phyloP scores from a whole-genome alignment of 108 stramenopile species.

The Cyclotella baltica region DNA sequence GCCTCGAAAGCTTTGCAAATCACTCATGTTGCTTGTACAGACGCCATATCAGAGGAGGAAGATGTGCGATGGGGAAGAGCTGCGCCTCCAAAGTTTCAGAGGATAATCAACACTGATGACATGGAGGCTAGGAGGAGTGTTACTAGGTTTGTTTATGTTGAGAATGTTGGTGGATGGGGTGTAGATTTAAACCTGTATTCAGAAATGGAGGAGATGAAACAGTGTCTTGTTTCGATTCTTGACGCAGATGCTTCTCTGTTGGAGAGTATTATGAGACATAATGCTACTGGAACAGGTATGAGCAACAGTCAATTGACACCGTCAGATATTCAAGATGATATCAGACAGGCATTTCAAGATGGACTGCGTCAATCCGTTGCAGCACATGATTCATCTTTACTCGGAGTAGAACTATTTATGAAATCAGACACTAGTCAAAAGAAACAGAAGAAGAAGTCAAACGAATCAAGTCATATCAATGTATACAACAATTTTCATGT shows the following conservation, averaged over 20 bases:
- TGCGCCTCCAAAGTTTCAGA: conserved; percentile 85
- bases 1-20: conserved; percentile 55
- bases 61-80: conserved; percentile 67
- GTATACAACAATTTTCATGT: conserved; percentile 41
- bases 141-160: conserved; percentile 78
- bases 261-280: neutral
- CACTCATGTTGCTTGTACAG: conserved; percentile 53
- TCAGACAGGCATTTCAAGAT: conserved; percentile 47
- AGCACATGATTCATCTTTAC: neutral
- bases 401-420: conserved; percentile 46
- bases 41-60: neutral
- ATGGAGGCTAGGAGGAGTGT: conserved; percentile 51
- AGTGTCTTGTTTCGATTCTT: conserved; percentile 24
- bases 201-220: neutral
- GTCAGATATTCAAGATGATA: conserved; percentile 37
- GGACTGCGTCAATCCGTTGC: conserved; percentile 18
- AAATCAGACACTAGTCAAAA: conserved; percentile 10
- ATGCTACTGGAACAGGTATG: neutral
- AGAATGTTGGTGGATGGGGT: conserved; percentile 38
- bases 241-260: conserved; percentile 5
- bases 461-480: neutral
- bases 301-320: neutral
- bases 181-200: neutral
- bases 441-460: neutral
- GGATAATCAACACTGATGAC: conserved; percentile 48